Evolutionary conservation across 148 eudicot genomes (phyloP).

Genomic region (Silene uniflora): DNA sequence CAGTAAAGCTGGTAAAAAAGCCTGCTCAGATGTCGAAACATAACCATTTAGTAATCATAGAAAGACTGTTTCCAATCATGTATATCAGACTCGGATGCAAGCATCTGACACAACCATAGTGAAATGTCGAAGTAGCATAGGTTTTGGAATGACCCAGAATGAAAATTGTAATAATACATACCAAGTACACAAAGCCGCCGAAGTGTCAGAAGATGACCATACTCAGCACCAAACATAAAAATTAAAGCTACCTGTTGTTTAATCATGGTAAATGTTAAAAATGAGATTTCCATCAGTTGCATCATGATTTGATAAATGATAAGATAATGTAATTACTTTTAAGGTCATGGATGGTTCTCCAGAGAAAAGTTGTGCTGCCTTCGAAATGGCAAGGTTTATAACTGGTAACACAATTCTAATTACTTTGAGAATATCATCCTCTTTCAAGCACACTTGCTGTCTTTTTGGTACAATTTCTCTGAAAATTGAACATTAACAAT

Average conservation of each 20-base stretch:
- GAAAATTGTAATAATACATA: constrained; percentile 22
- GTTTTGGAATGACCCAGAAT: no score
- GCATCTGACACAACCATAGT: not conserved
- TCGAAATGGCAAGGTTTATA: constrained; percentile 57
- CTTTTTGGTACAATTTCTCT: constrained; percentile 33
- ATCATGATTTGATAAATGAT: not conserved
- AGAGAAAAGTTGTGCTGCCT: constrained; percentile 63
- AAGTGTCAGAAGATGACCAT: constrained; percentile 78
- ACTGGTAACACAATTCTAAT: constrained; percentile 67
- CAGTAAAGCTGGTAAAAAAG: constrained; percentile 77
- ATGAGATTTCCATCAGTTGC: not conserved
- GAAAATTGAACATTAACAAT: constrained; percentile 11
- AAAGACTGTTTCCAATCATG: not conserved
- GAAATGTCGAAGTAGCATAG: no score
- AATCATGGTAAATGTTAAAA: constrained; percentile 1
- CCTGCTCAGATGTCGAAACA: constrained; percentile 40
- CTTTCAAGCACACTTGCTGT: constrained; percentile 48
- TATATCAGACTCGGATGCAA: not conserved
- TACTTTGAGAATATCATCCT: constrained; percentile 59
- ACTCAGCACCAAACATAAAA: constrained; percentile 66
- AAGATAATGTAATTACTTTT: constrained; percentile 41
- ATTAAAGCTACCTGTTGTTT: constrained; percentile 65
- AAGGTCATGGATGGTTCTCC: constrained; percentile 95
- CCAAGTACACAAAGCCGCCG: constrained; percentile 81
- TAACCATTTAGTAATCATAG: not conserved